A percentile compares a stretch with the other conserved stretches of the same genome.
Evolutionary conservation across 805 yeast species (phyloP).

Genomic region (Ogataea paraovalis): DNA sequence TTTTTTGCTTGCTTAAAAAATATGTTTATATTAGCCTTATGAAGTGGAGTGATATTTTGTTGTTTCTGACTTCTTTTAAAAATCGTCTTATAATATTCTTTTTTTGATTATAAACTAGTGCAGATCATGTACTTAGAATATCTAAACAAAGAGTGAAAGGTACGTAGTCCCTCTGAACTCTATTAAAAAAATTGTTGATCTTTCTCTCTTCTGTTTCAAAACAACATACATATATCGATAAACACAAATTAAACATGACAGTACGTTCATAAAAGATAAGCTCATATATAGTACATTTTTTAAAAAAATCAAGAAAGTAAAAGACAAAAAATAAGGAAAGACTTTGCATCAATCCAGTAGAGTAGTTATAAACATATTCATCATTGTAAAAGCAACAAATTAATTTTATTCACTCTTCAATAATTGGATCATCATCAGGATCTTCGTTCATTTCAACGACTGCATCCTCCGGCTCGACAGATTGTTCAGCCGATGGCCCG

Average conservation of each 20-base stretch:
- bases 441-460: constrained; percentile 6
- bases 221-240: not conserved
- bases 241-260: not conserved
- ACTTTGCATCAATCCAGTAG: too few species aligned
- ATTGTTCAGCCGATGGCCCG: not conserved
- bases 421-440: constrained; percentile 19
- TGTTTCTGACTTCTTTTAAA: too few species aligned
- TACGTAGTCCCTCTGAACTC: too few species aligned
- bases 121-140: too few species aligned
- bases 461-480: not conserved
- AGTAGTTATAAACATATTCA: too few species aligned
- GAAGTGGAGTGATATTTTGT: too few species aligned
- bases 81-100: too few species aligned
- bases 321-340: not conserved
- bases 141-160: too few species aligned
- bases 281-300: not conserved
- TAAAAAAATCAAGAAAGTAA: not conserved
- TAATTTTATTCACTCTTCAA: constrained; percentile 17
- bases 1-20: too few species aligned
- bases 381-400: not conserved
- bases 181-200: too few species aligned
- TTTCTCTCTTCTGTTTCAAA: not conserved
- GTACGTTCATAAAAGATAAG: not conserved
- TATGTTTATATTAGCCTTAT: too few species aligned
- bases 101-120: too few species aligned